Conservation (phyloP, 2,329 filamentous ascomycete genomes). For the Malbranchea zuffiana region DNA sequence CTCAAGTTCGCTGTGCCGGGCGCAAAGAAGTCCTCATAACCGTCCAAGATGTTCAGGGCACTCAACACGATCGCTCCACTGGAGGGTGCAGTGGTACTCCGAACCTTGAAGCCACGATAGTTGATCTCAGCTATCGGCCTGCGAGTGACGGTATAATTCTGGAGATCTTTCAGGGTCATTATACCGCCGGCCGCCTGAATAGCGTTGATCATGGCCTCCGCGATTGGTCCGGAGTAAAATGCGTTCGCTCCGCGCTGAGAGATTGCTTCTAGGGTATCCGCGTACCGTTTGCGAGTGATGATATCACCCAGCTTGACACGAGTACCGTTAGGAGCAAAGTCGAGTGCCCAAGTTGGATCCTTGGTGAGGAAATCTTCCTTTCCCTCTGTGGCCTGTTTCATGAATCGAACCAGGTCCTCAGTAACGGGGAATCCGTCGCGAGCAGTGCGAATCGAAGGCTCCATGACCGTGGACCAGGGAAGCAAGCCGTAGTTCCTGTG, state of each 20-base stretch:
- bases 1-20: slow-evolving; percentile 52
- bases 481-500: slow-evolving; percentile 53
- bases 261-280: slow-evolving; percentile 66
- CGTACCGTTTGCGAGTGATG: slow-evolving; percentile 72
- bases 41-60: slow-evolving; percentile 72
- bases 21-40: slow-evolving; percentile 55
- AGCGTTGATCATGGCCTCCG: slow-evolving; percentile 60
- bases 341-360: slow-evolving; percentile 69
- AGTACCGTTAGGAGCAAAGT: slow-evolving; percentile 77
- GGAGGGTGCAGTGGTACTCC: slow-evolving; percentile 56
- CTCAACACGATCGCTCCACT: slow-evolving; percentile 66
- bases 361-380: slow-evolving; percentile 57
- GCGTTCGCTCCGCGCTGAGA: slow-evolving; percentile 59
- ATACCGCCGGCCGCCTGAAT: slow-evolving; percentile 64
- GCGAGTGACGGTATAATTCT: slow-evolving; percentile 57
- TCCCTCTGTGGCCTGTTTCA: slow-evolving; percentile 43
- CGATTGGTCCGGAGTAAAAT: slow-evolving; percentile 64
- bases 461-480: slow-evolving; percentile 60
- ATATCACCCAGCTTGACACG: slow-evolving; percentile 60
- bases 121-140: slow-evolving; percentile 53
- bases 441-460: slow-evolving; percentile 64
- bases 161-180: slow-evolving; percentile 70
- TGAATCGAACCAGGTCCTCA: slow-evolving; percentile 63
- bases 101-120: slow-evolving; percentile 61
- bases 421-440: slow-evolving; percentile 62